These are phyloP conservation scores for Plectosphaerella plurivora DNA, from an alignment of 2,329 filamentous ascomycete species.

Conservation along the genomic window DNA sequence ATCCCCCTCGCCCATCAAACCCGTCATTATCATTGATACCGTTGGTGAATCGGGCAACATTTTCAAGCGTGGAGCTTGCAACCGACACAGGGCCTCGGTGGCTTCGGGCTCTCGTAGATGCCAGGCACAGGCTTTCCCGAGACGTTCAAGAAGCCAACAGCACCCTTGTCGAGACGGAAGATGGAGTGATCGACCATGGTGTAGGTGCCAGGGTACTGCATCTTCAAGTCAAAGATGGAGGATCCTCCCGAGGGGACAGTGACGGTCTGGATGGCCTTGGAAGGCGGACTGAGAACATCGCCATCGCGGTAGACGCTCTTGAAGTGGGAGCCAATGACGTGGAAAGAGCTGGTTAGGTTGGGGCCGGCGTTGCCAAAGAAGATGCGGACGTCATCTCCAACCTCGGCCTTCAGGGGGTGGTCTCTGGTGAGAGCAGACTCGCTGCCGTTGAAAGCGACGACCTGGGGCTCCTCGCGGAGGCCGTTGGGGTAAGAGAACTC, in stretches of 20 bases:
- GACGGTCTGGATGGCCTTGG: slow-evolving; percentile 18
- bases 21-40: too few relatives aligned
- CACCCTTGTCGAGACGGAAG: slow-evolving; percentile 26
- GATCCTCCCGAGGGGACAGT: slow-evolving; percentile 21
- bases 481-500: slow-evolving; percentile 28
- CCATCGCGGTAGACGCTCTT: slow-evolving; percentile 22
- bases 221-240: slow-evolving; percentile 24
- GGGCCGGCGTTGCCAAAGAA: slow-evolving; percentile 29
- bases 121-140: slow-evolving; percentile 20
- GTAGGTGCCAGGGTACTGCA: slow-evolving; percentile 25
- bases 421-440: slow-evolving; percentile 24
- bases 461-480: slow-evolving; percentile 23
- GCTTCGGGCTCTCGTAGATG: slow-evolving; percentile 18
- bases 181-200: slow-evolving; percentile 27
- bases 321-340: slow-evolving; percentile 24
- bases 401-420: slow-evolving; percentile 21
- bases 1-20: too few relatives aligned
- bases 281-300: slow-evolving; percentile 23
- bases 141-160: slow-evolving; percentile 27
- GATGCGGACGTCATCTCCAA: slow-evolving; percentile 23
- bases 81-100: slow-evolving; percentile 21
- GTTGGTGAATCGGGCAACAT: too few relatives aligned
- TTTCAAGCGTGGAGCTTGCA: slow-evolving; percentile 25
- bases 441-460: slow-evolving; percentile 26
- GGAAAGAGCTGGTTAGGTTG: slow-evolving; percentile 26